Evolutionary conservation across 306 rosid genomes (phyloP).

Genomic region (Inga leiocalycina): DNA sequence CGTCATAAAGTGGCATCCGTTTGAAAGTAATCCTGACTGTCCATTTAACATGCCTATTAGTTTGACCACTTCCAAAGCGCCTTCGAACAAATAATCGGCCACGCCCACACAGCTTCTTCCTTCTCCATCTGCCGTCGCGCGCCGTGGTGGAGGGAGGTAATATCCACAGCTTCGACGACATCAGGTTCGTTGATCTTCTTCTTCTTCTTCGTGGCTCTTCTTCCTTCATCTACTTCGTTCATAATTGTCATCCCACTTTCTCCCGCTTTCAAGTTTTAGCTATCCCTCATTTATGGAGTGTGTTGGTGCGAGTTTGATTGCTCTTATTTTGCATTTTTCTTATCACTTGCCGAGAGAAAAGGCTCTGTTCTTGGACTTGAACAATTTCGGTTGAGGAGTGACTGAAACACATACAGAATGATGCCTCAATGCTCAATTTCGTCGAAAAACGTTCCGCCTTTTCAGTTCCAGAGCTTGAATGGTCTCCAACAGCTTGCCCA

Average conservation of each 20-base stretch:
- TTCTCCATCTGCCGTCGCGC: background rate
- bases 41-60: too few relatives aligned
- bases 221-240: background rate
- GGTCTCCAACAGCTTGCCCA: slow-evolving; percentile 78
- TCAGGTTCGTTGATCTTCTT: background rate
- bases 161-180: background rate
- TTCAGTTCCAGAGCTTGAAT: slow-evolving; percentile 61
- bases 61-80: too few relatives aligned
- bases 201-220: background rate
- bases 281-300: background rate
- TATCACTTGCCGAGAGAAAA: background rate
- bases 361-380: background rate
- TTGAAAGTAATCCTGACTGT: too few relatives aligned
- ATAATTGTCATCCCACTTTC: background rate
- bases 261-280: background rate
- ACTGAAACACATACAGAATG: slow-evolving; percentile 39
- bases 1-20: too few relatives aligned
- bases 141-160: background rate
- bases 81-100: too few relatives aligned
- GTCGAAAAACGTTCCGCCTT: slow-evolving; percentile 38
- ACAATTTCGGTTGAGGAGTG: background rate
- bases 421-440: slow-evolving; percentile 55
- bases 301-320: background rate
- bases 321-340: background rate
- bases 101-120: background rate